Percentiles rank a stretch among this genome's conserved stretches.
Conservation (phyloP, 2,329 filamentous ascomycete genomes). For the Calcarisporium arbuscula region DNA sequence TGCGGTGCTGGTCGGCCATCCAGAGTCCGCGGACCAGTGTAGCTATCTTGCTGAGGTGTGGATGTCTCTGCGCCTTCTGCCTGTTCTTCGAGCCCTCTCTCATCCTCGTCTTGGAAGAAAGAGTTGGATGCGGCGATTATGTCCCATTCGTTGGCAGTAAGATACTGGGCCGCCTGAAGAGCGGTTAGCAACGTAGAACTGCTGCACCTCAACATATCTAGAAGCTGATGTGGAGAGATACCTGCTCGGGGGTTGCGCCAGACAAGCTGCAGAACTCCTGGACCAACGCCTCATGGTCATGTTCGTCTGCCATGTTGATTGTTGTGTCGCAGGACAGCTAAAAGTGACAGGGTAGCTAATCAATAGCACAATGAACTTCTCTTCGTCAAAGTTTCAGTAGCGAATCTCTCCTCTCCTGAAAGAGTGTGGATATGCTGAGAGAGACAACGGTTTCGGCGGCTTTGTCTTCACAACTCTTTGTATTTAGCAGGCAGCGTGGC, state of each 20-base stretch:
- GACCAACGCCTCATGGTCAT: constrained; percentile 18
- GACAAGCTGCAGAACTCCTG: constrained; percentile 21
- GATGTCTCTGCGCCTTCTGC: constrained; percentile 28
- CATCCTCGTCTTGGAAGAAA: constrained; percentile 54
- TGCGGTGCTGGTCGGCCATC: constrained; percentile 54
- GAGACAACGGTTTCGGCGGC: too few species aligned
- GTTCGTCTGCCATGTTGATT: constrained; percentile 22
- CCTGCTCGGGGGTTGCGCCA: constrained; percentile 20
- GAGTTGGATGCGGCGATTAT: constrained; percentile 55
- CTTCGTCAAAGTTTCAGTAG: too few species aligned
- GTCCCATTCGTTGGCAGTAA: constrained; percentile 61
- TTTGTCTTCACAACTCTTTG: too few species aligned
- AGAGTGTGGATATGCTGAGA: too few species aligned
- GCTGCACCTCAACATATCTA: neutral
- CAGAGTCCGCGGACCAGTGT: constrained; percentile 56
- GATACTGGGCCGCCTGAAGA: constrained; percentile 58
- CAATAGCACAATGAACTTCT: too few species aligned
- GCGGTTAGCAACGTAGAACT: neutral
- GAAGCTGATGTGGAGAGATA: too few species aligned
- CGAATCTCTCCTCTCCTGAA: too few species aligned
- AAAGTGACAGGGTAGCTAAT: too few species aligned
- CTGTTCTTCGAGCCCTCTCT: constrained; percentile 35
- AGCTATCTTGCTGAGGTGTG: constrained; percentile 27
- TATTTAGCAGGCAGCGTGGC: constrained; percentile 9
- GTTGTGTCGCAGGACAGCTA: neutral